These are phyloP conservation scores for Suillus plorans DNA, from an alignment of 768 basidiomycete species.

Conservation along the genomic window DNA sequence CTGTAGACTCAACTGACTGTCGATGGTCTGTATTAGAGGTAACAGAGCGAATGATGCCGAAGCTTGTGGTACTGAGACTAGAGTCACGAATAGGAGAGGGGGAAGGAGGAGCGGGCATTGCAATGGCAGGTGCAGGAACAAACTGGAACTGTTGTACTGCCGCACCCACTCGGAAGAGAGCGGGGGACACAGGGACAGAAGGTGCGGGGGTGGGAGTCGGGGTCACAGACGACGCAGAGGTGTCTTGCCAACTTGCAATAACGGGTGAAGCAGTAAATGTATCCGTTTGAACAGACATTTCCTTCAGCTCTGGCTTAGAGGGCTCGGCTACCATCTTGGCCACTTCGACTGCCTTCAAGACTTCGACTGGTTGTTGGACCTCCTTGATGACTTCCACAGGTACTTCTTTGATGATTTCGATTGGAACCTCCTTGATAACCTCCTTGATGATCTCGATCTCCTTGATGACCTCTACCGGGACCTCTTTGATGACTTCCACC, in stretches of 20 bases:
- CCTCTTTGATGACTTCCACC: slow-evolving; percentile 22
- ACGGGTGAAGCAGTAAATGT: slow-evolving; percentile 31
- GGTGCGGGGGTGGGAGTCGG: slow-evolving; percentile 35
- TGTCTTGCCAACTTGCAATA: slow-evolving; percentile 29
- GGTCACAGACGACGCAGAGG: slow-evolving; percentile 31
- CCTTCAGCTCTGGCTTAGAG: slow-evolving; percentile 66
- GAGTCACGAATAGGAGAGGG: slow-evolving; percentile 52
- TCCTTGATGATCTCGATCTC: slow-evolving; percentile 24
- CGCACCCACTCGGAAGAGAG: slow-evolving; percentile 58
- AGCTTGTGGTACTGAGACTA: slow-evolving; percentile 34
- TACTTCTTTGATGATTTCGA: slow-evolving; percentile 12
- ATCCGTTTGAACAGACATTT: slow-evolving; percentile 82
- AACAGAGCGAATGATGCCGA: slow-evolving; percentile 47
- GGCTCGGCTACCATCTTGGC: slow-evolving; percentile 25
- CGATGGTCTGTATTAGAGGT: slow-evolving; percentile 59
- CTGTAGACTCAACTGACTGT: slow-evolving; percentile 69
- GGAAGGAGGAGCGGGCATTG: slow-evolving; percentile 26
- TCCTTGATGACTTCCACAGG: slow-evolving; percentile 23
- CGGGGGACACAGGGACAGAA: slow-evolving; percentile 30
- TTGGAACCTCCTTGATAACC: slow-evolving; percentile 29
- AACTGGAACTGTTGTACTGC: slow-evolving; percentile 61
- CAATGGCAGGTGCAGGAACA: slow-evolving; percentile 45
- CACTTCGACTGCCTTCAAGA: slow-evolving; percentile 31
- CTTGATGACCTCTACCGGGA: slow-evolving; percentile 18
- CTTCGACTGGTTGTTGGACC: slow-evolving; percentile 34